Conservation (phyloP, 2,329 filamentous ascomycete species). For the Teratosphaeria destructans region DNA sequence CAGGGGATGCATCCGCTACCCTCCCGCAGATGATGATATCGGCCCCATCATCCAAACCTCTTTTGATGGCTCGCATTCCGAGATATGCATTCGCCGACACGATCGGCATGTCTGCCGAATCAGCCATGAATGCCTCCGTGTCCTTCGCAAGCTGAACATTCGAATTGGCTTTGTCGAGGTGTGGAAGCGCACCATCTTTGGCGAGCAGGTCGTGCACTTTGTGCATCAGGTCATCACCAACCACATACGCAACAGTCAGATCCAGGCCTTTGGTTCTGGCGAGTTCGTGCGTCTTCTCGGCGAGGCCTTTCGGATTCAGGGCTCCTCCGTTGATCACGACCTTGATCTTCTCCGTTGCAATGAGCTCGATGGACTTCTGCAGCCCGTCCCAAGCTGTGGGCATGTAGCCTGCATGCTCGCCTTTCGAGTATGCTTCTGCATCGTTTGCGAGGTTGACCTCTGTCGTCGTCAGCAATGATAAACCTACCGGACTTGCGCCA, state of each 20-base stretch:
- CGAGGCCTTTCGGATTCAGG: slow-evolving; percentile 44
- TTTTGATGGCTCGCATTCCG: slow-evolving; percentile 32
- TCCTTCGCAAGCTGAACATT: slow-evolving; percentile 14
- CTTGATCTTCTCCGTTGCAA: slow-evolving; percentile 41
- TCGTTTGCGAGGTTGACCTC: slow-evolving; percentile 19
- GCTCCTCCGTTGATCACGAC: slow-evolving; percentile 48
- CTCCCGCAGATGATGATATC: slow-evolving; percentile 33
- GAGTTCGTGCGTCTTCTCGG: slow-evolving; percentile 34
- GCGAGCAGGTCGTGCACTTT: slow-evolving; percentile 11
- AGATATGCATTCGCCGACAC: slow-evolving; percentile 29
- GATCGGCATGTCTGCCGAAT: slow-evolving; percentile 11
- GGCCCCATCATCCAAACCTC: slow-evolving; percentile 28
- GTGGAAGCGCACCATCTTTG: slow-evolving; percentile 9
- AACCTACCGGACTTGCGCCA: background rate
- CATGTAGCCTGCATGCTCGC: slow-evolving; percentile 14
- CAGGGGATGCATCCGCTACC: slow-evolving; percentile 31
- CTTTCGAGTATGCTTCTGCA: slow-evolving; percentile 12
- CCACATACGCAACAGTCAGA: slow-evolving; percentile 37
- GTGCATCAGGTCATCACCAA: slow-evolving; percentile 28
- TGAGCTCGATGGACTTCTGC: slow-evolving; percentile 34
- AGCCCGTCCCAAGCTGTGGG: slow-evolving; percentile 41
- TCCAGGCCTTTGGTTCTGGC: slow-evolving; percentile 22
- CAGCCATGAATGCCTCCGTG: slow-evolving; percentile 11
- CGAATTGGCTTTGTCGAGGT: slow-evolving; percentile 15
- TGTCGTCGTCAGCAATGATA: slow-evolving; percentile 1